These are phyloP conservation scores for Oemleria cerasiformis DNA, from an alignment of 306 rosid species.

Conservation along the genomic window DNA sequence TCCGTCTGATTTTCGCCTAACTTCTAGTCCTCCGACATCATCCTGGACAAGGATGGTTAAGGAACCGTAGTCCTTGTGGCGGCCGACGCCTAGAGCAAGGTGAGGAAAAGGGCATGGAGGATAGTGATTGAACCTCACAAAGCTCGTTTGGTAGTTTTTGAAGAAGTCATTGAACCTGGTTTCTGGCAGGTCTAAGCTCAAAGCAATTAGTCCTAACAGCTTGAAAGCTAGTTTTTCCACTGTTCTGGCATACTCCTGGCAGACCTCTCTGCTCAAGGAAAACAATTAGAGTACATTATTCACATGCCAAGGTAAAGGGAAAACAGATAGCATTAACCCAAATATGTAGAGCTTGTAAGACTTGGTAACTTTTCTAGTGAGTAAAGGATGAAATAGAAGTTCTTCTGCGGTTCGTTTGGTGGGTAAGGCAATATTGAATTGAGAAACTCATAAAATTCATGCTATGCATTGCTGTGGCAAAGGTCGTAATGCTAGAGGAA, in stretches of 20 bases:
- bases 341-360: no score
- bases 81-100: conserved; percentile 82
- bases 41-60: conserved; percentile 76
- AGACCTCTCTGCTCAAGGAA: conserved; percentile 44
- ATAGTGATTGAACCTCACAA: conserved; percentile 58
- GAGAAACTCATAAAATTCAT: no score
- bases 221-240: conserved; percentile 62
- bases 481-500: no score
- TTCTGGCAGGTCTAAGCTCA: conserved; percentile 54
- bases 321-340: not conserved
- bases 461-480: no score
- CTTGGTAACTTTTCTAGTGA: no score
- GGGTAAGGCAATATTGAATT: no score
- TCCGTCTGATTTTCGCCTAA: conserved; percentile 54
- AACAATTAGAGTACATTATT: not conserved
- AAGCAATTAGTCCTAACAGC: conserved; percentile 50
- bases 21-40: conserved; percentile 69
- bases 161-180: conserved; percentile 45
- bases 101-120: conserved; percentile 74
- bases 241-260: conserved; percentile 51
- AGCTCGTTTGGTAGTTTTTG: conserved; percentile 56
- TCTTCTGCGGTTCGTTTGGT: no score
- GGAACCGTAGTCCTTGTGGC: conserved; percentile 73
- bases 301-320: not conserved
- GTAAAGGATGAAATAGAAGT: not conserved